phyloP scores from a whole-genome alignment of 257 asterid species.

The Solanum virginianum region DNA sequence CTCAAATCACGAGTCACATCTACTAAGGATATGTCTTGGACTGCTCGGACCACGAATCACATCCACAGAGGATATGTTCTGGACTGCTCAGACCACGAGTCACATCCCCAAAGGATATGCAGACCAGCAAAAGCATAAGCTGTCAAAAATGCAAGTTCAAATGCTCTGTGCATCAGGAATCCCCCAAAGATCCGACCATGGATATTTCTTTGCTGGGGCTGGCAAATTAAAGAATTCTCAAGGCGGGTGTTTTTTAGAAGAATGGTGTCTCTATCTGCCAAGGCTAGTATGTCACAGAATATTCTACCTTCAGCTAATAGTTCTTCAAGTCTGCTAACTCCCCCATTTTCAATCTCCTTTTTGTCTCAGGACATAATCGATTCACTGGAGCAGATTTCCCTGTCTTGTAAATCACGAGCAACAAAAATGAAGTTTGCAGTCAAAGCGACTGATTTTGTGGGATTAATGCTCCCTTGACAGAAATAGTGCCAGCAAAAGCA shows the following conservation, averaged over 20 bases:
- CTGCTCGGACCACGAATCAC: too few relatives aligned
- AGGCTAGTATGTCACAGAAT: slow-evolving; percentile 97
- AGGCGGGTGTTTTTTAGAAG: slow-evolving; percentile 85
- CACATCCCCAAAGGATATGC: too few relatives aligned
- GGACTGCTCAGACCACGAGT: too few relatives aligned
- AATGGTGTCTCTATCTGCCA: slow-evolving; percentile 87
- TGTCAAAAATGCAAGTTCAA: slow-evolving; percentile 82
- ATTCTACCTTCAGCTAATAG: slow-evolving; percentile 77
- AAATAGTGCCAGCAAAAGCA: slow-evolving; percentile 94
- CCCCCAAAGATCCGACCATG: slow-evolving; percentile 98
- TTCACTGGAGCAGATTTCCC: slow-evolving; percentile 80
- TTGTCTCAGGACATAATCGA: slow-evolving; percentile 35
- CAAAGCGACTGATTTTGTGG: slow-evolving; percentile 50
- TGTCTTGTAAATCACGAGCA: slow-evolving; percentile 81
- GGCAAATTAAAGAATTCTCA: slow-evolving; percentile 88
- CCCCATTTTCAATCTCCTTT: slow-evolving; percentile 51
- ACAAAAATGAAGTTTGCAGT: too few relatives aligned
- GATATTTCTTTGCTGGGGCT: slow-evolving; percentile 96
- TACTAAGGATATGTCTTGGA: too few relatives aligned
- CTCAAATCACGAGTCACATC: too few relatives aligned
- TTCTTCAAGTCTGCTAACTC: slow-evolving; percentile 36
- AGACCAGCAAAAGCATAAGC: slow-evolving; percentile 80
- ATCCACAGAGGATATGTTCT: too few relatives aligned
- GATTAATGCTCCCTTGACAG: slow-evolving; percentile 48
- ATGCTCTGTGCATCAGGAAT: slow-evolving; percentile 84